Conservation (phyloP, 2,329 filamentous ascomycete genomes). For the Hymenoscyphus albidus region DNA sequence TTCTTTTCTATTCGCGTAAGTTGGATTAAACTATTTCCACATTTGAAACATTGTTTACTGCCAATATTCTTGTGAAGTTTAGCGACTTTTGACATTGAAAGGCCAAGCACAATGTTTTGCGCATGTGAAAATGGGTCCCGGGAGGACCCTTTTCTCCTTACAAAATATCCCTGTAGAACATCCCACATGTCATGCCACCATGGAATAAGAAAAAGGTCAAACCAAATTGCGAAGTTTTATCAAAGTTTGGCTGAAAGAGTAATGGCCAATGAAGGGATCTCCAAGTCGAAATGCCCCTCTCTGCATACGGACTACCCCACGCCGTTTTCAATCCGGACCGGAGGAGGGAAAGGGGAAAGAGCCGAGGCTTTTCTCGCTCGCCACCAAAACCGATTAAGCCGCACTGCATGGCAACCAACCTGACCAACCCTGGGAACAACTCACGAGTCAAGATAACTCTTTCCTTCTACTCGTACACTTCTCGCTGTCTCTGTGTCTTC, state of each 20-base stretch:
- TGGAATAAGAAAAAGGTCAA: not conserved
- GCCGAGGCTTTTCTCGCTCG: not conserved
- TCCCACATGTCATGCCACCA: not conserved
- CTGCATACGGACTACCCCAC: conserved; percentile 1
- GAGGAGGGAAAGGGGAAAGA: no score
- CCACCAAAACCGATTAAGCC: not conserved
- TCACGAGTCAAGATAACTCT: not conserved
- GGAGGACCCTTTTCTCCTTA: not conserved
- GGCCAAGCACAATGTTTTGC: not conserved
- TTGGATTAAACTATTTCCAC: no score
- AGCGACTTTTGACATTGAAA: not conserved
- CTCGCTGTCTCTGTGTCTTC: not conserved
- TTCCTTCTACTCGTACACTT: not conserved
- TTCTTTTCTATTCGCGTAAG: no score
- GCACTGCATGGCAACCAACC: not conserved
- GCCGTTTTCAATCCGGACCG: not conserved
- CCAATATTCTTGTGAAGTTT: no score
- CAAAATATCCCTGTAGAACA: not conserved
- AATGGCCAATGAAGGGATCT: not conserved
- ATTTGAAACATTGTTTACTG: no score
- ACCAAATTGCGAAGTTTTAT: not conserved
- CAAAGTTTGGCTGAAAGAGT: not conserved
- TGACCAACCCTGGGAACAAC: not conserved
- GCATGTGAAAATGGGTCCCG: not conserved
- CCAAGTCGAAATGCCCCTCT: not conserved